Conservation (phyloP, 2,329 filamentous ascomycete species). For the Scopulariopsis brevicaulis region DNA sequence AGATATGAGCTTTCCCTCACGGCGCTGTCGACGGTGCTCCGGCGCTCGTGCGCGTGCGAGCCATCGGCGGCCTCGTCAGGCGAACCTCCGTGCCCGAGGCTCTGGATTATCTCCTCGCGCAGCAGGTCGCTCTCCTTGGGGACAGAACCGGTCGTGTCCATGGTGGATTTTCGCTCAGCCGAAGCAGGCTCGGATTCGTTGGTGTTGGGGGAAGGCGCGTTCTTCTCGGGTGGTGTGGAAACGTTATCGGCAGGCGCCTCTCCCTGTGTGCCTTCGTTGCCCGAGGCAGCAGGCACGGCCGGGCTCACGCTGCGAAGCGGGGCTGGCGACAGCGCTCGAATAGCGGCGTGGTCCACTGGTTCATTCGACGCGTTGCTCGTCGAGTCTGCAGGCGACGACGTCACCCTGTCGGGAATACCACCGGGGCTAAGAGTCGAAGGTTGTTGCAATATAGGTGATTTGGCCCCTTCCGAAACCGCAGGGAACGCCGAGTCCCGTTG, state of each 20-base stretch:
- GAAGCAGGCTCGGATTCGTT: conserved; percentile 15
- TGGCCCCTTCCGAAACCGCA: not conserved
- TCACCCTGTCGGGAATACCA: not conserved
- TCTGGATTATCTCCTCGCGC: conserved; percentile 64
- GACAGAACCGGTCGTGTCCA: conserved; percentile 38
- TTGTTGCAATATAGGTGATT: not conserved
- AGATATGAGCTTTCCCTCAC: conserved; percentile 50
- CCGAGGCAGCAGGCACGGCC: not conserved
- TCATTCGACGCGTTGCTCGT: not conserved
- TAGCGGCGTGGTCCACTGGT: not conserved
- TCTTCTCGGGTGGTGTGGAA: not conserved
- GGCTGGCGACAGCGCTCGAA: not conserved
- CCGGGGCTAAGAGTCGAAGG: not conserved
- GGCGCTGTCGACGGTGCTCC: conserved; percentile 4
- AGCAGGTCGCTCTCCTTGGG: conserved; percentile 61
- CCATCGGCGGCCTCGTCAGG: conserved; percentile 1
- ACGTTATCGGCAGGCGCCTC: not conserved
- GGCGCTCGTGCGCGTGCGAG: not conserved
- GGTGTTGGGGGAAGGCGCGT: conserved; percentile 9
- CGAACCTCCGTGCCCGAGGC: conserved; percentile 37
- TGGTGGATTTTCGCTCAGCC: conserved; percentile 28
- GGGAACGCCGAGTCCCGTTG: not conserved
- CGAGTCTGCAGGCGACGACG: not conserved
- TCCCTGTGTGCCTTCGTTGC: not conserved
- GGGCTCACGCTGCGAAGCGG: conserved; percentile 5